Evolutionary conservation across 2,329 filamentous ascomycete genomes (phyloP), one percentile per base, ranked within the genome.

Genomic region (Claviceps arundinis): DNA sequence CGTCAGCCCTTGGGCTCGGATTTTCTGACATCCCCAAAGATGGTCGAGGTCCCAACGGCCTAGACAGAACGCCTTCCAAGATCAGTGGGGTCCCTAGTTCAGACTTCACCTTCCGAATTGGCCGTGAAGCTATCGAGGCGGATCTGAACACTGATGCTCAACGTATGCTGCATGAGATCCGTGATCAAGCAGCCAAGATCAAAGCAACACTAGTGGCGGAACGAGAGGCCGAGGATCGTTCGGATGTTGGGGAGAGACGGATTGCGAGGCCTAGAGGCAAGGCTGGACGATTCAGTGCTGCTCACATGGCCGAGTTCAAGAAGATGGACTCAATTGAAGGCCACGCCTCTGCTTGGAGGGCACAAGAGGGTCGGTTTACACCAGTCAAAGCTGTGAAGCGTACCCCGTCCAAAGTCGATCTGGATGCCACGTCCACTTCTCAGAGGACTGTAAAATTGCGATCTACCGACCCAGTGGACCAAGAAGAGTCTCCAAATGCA

Each of bases 311-410:
- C 48, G 80, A 91, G 62, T 96, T 97, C 71, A 88, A 88, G 70
- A 97, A 95, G 74, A 96, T 97, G 91, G 89, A 95, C 65, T 96
- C 90, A 2, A 96, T 97, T 62, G 87, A 82, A 44, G 84, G 84
- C 56, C 90, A 96, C 64, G 76, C 89, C 8, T 95, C 90, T 11
- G 80, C 84, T 16, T 93, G 84, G 71, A 77, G 87, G 56, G 76
- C 77, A 22, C 74, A 78, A 54, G 68, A 74, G 4, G 74, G 67
- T 38, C 74, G 76, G 8, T 67, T 73, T 57, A 76, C 77, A n/a
- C 77, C 80, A 9, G 64, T 70, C 50, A 61, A 61, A 52, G 61
- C 66, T 30, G 57, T 69, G 46, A 73, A 70, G 57, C 63, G 64
- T 46, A 62, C 73, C 1, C 70, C 71, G 24, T 75, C 70, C 59